Conservation (phyloP, 768 basidiomycete genomes). For the Hypholoma fasciculare region DNA sequence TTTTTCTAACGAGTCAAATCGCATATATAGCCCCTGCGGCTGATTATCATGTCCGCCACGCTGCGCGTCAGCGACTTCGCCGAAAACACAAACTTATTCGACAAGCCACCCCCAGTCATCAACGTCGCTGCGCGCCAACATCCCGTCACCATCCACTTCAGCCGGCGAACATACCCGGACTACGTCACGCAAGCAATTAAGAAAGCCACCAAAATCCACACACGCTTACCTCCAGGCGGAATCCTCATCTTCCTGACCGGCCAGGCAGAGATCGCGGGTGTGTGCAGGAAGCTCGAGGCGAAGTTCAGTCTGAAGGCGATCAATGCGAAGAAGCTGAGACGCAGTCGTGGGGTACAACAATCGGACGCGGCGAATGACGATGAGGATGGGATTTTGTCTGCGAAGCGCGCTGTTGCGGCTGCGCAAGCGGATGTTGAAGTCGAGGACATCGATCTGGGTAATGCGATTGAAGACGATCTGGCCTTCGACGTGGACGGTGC, state of each 20-base stretch:
- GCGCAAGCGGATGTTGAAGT: conserved; percentile 76
- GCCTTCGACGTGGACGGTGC: conserved; percentile 71
- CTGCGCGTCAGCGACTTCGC: conserved; percentile 92
- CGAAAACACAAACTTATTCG: conserved; percentile 80
- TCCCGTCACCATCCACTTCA: conserved; percentile 95
- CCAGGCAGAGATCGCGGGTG: conserved; percentile 89
- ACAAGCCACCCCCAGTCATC: conserved; percentile 86
- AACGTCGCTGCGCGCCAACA: conserved; percentile 89
- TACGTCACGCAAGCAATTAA: conserved; percentile 90
- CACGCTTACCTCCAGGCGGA: conserved; percentile 88
- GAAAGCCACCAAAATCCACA: conserved; percentile 91
- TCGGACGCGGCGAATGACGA: conserved; percentile 18
- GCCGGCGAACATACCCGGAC: conserved; percentile 79
- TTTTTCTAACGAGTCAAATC: conserved; percentile 3
- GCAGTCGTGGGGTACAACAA: conserved; percentile 22
- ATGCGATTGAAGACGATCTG: conserved; percentile 43
- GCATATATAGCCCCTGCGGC: conserved; percentile 74
- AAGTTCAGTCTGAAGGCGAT: conserved; percentile 72
- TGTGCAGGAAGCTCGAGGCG: conserved; percentile 80
- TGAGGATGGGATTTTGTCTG: conserved; percentile 22
- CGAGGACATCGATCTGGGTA: conserved; percentile 78
- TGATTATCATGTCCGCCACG: conserved; percentile 99
- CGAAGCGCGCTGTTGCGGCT: conserved; percentile 32
- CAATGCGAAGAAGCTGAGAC: conserved; percentile 45
- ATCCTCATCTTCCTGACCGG: conserved; percentile 94